Conservation (phyloP, 148 eudicot genomes). For the Polygonum aviculare region DNA sequence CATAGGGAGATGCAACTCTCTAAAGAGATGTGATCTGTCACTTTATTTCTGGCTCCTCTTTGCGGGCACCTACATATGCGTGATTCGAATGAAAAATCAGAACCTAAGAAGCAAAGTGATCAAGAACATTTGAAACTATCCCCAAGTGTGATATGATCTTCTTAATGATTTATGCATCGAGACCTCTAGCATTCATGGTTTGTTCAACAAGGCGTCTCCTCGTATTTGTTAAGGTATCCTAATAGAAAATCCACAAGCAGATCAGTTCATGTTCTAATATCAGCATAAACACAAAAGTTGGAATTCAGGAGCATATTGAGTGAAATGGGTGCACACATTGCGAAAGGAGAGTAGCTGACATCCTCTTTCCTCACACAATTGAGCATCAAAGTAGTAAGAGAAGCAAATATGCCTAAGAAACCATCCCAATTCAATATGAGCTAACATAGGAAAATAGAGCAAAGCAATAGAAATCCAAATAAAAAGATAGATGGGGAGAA, state of each 20-base stretch:
- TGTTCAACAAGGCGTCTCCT: background rate
- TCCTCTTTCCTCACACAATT: slow-evolving; percentile 92
- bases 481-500: background rate
- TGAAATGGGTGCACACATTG: background rate
- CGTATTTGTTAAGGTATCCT: background rate
- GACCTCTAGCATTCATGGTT: background rate
- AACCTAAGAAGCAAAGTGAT: background rate
- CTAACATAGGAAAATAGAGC: background rate
- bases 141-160: too few relatives aligned
- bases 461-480: background rate
- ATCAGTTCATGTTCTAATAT: background rate
- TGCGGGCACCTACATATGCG: background rate
- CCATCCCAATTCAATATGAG: background rate
- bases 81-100: background rate
- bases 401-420: slow-evolving; percentile 70
- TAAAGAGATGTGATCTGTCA: slow-evolving; percentile 51
- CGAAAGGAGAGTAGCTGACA: slow-evolving; percentile 88
- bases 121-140: background rate
- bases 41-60: slow-evolving; percentile 49
- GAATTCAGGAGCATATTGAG: background rate
- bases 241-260: background rate
- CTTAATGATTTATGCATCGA: background rate
- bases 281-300: background rate
- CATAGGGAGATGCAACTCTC: slow-evolving; percentile 56
- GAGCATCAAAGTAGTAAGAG: slow-evolving; percentile 92